Conservation (phyloP, 202 grass and related monocot species). For the Elaeis oleifera region DNA sequence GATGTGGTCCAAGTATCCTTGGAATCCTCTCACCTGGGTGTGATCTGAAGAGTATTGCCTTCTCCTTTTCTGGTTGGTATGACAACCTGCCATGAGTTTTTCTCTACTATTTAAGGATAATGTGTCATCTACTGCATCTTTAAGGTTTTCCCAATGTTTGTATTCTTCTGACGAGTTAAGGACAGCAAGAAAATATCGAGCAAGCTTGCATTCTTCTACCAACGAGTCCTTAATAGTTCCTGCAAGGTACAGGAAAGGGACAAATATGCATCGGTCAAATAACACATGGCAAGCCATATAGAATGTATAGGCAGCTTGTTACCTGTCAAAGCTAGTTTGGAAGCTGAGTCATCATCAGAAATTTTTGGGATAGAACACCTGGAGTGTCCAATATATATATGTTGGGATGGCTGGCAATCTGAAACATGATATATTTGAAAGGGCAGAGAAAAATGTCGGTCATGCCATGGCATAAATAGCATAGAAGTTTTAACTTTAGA, state of each 20-base stretch:
- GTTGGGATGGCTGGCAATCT: slow-evolving; percentile 73
- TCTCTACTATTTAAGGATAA: slow-evolving; percentile 4
- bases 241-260: slow-evolving; percentile 17
- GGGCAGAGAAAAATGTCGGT: too few species aligned
- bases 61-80: slow-evolving; percentile 2
- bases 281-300: slow-evolving; percentile 9
- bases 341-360: slow-evolving; percentile 26
- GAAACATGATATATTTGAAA: slow-evolving; percentile 8
- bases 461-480: too few species aligned
- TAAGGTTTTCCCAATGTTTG: slow-evolving; percentile 36
- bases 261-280: slow-evolving; percentile 12
- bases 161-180: slow-evolving; percentile 40
- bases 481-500: too few species aligned
- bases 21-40: slow-evolving; percentile 38
- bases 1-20: too few species aligned
- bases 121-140: slow-evolving; percentile 12
- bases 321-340: slow-evolving; percentile 57
- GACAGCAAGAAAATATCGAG: slow-evolving; percentile 44
- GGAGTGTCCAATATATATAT: slow-evolving; percentile 70
- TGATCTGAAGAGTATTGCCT: slow-evolving; percentile 62
- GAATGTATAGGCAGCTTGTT: slow-evolving; percentile 15
- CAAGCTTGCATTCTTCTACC: slow-evolving; percentile 38
- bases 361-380: slow-evolving; percentile 45
- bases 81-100: neutral
- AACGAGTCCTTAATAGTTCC: slow-evolving; percentile 58